Percentiles rank a stretch among this genome's conserved stretches.
These are phyloP conservation scores for Carnegiea gigantea DNA, from an alignment of 179 eudicot genomes.

Conservation along the genomic window DNA sequence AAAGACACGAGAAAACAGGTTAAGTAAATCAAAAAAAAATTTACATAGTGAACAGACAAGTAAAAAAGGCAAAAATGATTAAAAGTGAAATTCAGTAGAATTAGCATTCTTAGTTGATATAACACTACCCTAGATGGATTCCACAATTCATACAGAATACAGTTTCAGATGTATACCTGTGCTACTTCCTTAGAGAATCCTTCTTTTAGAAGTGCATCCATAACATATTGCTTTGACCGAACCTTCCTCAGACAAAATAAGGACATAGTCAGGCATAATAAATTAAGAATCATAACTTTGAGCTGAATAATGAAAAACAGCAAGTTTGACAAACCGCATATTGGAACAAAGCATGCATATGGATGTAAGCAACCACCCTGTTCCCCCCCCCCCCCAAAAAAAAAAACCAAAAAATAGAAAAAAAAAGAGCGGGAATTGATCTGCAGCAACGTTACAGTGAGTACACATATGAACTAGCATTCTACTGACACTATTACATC, in stretches of 20 bases:
- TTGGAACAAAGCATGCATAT: too few species aligned
- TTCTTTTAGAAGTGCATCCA: conserved; percentile 60
- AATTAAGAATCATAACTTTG: not conserved
- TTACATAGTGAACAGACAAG: not conserved
- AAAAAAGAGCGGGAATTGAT: too few species aligned
- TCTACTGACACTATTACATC: not conserved
- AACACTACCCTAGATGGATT: not conserved
- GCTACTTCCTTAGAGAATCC: conserved; percentile 92
- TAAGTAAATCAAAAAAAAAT: not conserved
- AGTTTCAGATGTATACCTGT: conserved; percentile 46
- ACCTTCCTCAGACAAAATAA: conserved; percentile 53
- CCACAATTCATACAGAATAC: not conserved
- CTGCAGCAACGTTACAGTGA: too few species aligned
- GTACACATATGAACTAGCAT: too few species aligned
- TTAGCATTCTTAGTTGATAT: not conserved
- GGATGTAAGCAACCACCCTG: too few species aligned
- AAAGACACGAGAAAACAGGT: not conserved
- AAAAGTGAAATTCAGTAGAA: not conserved
- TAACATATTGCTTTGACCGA: conserved; percentile 65
- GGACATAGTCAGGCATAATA: conserved; percentile 2
- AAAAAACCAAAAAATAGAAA: too few species aligned
- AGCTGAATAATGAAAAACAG: not conserved
- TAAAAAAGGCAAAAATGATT: not conserved
- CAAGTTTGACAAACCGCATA: too few species aligned
- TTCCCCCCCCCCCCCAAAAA: too few species aligned